A percentile compares a stretch with the other conserved stretches of the same genome.
These are phyloP conservation scores for Suillus discolor DNA, from an alignment of 768 basidiomycete species.

Conservation along the genomic window DNA sequence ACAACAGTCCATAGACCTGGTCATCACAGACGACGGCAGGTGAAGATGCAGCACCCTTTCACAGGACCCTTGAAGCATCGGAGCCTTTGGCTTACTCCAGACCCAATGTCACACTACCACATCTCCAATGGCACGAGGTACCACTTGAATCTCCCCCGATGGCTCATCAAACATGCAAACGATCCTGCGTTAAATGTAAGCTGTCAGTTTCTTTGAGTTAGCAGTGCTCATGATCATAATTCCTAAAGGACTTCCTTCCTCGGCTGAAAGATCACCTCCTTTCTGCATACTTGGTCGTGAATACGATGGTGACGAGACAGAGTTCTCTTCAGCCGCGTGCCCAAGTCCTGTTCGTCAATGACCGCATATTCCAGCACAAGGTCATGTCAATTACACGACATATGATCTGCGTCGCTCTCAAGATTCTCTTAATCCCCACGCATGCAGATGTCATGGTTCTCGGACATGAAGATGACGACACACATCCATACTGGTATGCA, in stretches of 20 bases:
- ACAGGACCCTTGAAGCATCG: neutral
- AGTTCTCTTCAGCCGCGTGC: conserved; percentile 16
- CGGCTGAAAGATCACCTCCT: conserved; percentile 16
- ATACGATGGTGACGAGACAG: conserved; percentile 14
- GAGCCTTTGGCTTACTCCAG: neutral
- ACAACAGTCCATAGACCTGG: too few species aligned
- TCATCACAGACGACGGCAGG: too few species aligned
- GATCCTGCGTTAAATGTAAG: neutral
- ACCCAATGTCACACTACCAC: neutral
- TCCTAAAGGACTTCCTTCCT: conserved; percentile 23
- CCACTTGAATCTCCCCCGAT: neutral
- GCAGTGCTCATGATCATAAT: too few species aligned
- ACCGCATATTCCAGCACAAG: too few species aligned
- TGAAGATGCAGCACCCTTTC: neutral
- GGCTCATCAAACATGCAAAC: neutral
- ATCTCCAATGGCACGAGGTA: neutral
- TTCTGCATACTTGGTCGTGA: neutral
- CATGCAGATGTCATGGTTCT: too few species aligned
- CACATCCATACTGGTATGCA: conserved; percentile 42
- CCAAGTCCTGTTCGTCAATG: too few species aligned
- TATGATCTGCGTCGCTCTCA: conserved; percentile 32
- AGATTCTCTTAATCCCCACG: conserved; percentile 40
- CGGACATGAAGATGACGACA: conserved; percentile 19
- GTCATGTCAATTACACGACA: conserved; percentile 2
- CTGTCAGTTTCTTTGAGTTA: too few species aligned